Evolutionary conservation across 441 rosid genomes (phyloP), one percentile per base, ranked within the genome.

Genomic region (Populus hybrid): DNA sequence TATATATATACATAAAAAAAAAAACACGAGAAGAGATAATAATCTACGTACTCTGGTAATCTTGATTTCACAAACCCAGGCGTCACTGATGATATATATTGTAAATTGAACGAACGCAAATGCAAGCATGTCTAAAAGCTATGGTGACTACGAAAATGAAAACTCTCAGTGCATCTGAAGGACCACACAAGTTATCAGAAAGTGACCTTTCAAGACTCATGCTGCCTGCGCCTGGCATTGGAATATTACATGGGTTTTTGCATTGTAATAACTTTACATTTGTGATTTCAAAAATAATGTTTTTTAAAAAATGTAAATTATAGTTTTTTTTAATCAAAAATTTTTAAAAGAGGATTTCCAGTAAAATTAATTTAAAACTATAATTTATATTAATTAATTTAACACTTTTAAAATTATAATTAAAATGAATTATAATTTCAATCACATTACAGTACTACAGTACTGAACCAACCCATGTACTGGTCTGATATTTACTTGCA

Each of bases 131-230:
- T 23, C 66, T 18, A 6, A 57, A 7, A 23, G 66, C 28, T 1
- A 21, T 9, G 23, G 7, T 14, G 14, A 14, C 57, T 5, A 4
- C 5, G 72, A 50, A 76, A 74, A 61, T 14, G 64, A 50, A 69
- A 76, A 69, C 28, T 38, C 46, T 6, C 34, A 3, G 7, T 26
- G 30, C 63, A 71, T 24, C 28, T 71, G 24, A 28, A 19, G 75
- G 23, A 63, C 26, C 80, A 65, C 53, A 11, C 80, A 11, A 34
- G 9, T 61, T 38, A 73, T 77, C 50, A 32, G 76, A 71, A 9
- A 71, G 71, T 7, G 80, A 77, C 80, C 34, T 23, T 71, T n/a
- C 76, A 30, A 61, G 65, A 40, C 71, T 77, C 80, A 26, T 32
- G 75, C 71, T 65, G 59, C 59, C 9, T 63, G 38, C 32, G 63